Conservation (phyloP, 371 early-diverging fungal species). For the Basidiobolus heterosporus region DNA sequence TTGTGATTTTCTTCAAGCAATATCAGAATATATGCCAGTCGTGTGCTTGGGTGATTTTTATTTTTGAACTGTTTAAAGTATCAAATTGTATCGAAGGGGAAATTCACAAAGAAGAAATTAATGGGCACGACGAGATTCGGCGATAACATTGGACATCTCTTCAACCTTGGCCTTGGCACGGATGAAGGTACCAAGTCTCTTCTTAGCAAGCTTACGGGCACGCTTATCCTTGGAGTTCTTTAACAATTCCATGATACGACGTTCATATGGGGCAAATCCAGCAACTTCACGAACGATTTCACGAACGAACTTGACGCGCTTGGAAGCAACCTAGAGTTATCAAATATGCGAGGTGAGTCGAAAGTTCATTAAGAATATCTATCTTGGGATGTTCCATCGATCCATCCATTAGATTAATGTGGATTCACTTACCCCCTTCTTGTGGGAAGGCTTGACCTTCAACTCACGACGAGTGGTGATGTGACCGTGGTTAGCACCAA, state of each 20-base stretch:
- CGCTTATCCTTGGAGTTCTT: slow-evolving; percentile 99
- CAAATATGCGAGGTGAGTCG: background rate
- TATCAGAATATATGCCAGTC: too few relatives aligned
- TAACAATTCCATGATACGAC: slow-evolving; percentile 97
- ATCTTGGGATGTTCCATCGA: slow-evolving; percentile 4
- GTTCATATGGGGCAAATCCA: slow-evolving; percentile 97
- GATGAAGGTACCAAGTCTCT: slow-evolving; percentile 88
- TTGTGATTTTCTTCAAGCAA: too few relatives aligned
- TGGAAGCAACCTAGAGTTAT: slow-evolving; percentile 38
- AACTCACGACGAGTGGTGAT: slow-evolving; percentile 66
- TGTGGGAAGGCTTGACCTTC: slow-evolving; percentile 59
- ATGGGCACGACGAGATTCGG: slow-evolving; percentile 77
- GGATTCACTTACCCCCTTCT: slow-evolving; percentile 69
- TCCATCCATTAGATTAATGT: slow-evolving; percentile 2
- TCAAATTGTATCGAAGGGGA: too few relatives aligned
- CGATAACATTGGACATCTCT: slow-evolving; percentile 84
- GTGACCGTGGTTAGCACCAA: slow-evolving; percentile 75
- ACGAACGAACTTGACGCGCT: slow-evolving; percentile 83
- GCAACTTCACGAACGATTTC: slow-evolving; percentile 90
- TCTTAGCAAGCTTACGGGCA: slow-evolving; percentile 96
- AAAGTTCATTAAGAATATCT: background rate
- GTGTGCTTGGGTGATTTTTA: too few relatives aligned
- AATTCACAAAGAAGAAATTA: too few relatives aligned
- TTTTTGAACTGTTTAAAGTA: too few relatives aligned
- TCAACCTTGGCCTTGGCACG: slow-evolving; percentile 98